Evolutionary conservation across 1,284 basidiomycete species (phyloP), one percentile per base, ranked within the genome.

Genomic region (Heterobasidion parviporum): DNA sequence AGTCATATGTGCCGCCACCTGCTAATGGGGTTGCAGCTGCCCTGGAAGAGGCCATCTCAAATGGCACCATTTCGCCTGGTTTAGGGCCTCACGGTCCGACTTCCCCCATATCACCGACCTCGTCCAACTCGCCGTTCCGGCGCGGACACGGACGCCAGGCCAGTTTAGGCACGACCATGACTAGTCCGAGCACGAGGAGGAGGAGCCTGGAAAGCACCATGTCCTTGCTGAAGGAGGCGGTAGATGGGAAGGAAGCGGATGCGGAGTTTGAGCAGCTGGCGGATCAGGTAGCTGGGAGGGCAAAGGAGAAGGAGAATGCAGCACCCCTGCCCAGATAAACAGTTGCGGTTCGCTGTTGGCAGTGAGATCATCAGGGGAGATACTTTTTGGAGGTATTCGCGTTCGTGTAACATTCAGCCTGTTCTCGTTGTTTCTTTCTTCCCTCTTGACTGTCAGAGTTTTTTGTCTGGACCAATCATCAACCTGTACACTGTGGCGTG

Each of bases 171-270:
- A 99, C 97, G 57, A 99, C 96, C 61, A 91, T 91, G 83, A 97
- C 94, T 50, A 92, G 89, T 67, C 96, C 97, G 9, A 94, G 91
- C 66, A 99, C 89, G 57, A 80, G 97, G 61, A 77, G 95, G 69
- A 80, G 95, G 64, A 94, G 92, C 67, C 75, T 99, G 68, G 96
- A 98, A 77, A 95, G 91, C 68, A 99, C 96, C 54, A 94, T 97
- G 77, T 89, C 88, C 64, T 82, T 98, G 71, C 97, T 99, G 67
- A 88, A 94, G 70, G 90, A 91, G 62, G 91, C 88, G 10, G 82
- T 86, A 68, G 92, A 93, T 59, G 89, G 86, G 44, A 80, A 73
- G 67, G 81, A 73, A 51, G 62, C 63, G 50, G 70, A 72, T 51
- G 60, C 63, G 16, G 70, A 72, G 58, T 64, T 69, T 50, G 63